Percentiles rank a stretch among this genome's conserved stretches.
These are phyloP conservation scores for Neltuma alba DNA, from an alignment of 306 rosid genomes.

Conservation along the genomic window DNA sequence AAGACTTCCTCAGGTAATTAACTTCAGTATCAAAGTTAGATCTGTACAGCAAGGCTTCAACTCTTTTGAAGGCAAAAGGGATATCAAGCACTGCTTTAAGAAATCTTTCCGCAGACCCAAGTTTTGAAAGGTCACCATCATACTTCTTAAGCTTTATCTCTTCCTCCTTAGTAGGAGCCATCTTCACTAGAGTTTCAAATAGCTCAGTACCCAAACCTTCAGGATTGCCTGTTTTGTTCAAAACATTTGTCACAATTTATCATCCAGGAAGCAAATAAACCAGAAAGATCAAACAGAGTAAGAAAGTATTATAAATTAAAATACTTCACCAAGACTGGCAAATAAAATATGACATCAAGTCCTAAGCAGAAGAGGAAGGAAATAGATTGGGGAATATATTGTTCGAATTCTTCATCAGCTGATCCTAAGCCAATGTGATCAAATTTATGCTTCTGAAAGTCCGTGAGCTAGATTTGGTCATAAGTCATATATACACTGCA, in stretches of 20 bases:
- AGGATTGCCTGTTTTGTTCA: slow-evolving; percentile 68
- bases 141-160: slow-evolving; percentile 85
- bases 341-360: slow-evolving; percentile 12
- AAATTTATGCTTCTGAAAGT: slow-evolving; percentile 3
- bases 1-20: slow-evolving; percentile 81
- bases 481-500: slow-evolving; percentile 18
- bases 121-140: slow-evolving; percentile 70
- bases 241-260: not conserved
- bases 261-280: not conserved
- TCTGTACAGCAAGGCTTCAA: slow-evolving; percentile 97
- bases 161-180: slow-evolving; percentile 99
- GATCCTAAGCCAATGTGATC: slow-evolving; percentile 17
- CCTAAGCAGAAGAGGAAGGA: not conserved
- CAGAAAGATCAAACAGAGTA: slow-evolving; percentile 20
- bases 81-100: slow-evolving; percentile 82
- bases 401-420: not conserved
- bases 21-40: slow-evolving; percentile 95
- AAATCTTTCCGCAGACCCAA: slow-evolving; percentile 96
- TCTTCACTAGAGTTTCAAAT: slow-evolving; percentile 95
- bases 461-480: slow-evolving; percentile 6
- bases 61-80: slow-evolving; percentile 93
- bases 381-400: not conserved
- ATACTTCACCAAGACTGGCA: not conserved
- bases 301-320: not conserved
- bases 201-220: slow-evolving; percentile 96